Evolutionary conservation across 352 stramenopile genomes (phyloP), one percentile per base, ranked within the genome.

Genomic region (Phytophthora boehmeriae): DNA sequence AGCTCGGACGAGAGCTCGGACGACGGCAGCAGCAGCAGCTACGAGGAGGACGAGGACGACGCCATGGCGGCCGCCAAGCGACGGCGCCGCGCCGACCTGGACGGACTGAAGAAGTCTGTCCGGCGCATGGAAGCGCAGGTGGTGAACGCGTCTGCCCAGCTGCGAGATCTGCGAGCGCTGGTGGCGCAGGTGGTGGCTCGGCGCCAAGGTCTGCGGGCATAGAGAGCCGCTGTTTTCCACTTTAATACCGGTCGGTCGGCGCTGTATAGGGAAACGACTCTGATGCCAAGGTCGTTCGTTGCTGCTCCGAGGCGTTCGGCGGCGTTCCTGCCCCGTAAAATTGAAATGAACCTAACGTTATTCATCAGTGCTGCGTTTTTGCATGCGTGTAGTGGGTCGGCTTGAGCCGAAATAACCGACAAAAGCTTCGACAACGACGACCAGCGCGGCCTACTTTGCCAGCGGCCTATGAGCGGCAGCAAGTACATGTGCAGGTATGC

Each of bases 131-230:
- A 85, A 38, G 66, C 49, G 32, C 69, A 87, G 42, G 76, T 89
- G 16, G 59, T 71, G 10, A 60, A 70, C 23, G 75, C 77, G n/a
- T 67, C 75, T 2, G 58, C 68, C 16, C 74, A 76, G 43, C 60
- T 89, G 42, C 67, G 49, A 22, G 80, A 84, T 16, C 66, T 89
- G 19, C 68, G 73, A 22, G 65, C 68, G 22, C 66, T 89, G 20
- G 65, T 89, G 52, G 50, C 62, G 19, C 58, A 71, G 23, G 68
- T 77, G 44, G 67, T 75, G 16, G 73, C 67, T 9, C 73, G 63
- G 38, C 73, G 61, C 42, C 71, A 83, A 56, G 34, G 10, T n/a
- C 8, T 39, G n/a, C n/a, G n/a, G 34, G 34, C 34, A 39, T 43
- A 59, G 61, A 55, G 54, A 20, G 34, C 10, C 8, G 19, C 2